Evolutionary conservation across 495 filamentous ascomycete genomes (phyloP), one percentile per base, ranked within the genome.

Genomic region (Podospora conica): DNA sequence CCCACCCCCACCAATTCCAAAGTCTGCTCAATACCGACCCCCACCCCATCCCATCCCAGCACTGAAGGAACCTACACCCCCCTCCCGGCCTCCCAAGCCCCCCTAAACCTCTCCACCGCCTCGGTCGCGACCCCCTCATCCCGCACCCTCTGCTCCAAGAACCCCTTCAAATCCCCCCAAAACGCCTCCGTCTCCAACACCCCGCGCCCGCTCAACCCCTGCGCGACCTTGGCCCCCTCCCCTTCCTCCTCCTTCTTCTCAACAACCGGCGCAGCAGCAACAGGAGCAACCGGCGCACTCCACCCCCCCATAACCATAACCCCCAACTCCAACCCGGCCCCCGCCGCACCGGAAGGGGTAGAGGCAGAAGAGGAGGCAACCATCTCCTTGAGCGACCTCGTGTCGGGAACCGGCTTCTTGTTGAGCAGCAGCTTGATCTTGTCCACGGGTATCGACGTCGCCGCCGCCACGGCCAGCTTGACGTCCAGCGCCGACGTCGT

Each of bases 101-200:
- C 79, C 75, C 82, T 88, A 69, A 96, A 97, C 53, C 87, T 73
- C n/a, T 72, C 76, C 57, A 82, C 76, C 66, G 91, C 76, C 74
- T 86, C 86, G 69, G 82, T 85, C 9, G 88, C 90, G 65, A 87
- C 84, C 62, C 76, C 78, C 65, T 88, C 85, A 76, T 96, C 90
- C 76, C 87, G 85, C 65, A 97, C 68, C 76, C 90, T 85, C 82
- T 91, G 89, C 70, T 85, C 76, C 75, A 98, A 75, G 73, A 88
- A 98, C 15, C 85, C 91, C 73, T 85, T 87, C 68, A 98, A 74
- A 82, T 98, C 95, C 33, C 78, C 77, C 95, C 95, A 98, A 77
- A 98, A 98, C 66, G 84, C 86, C 31, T 90, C 87, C 24, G 85
- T 88, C 66, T 81, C 71, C 67, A 97, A 70, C 53, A 90, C 82